Evolutionary conservation across 2,329 filamentous ascomycete species (phyloP), one percentile per base, ranked within the genome.

Genomic region (Metarhizium guizhouense): DNA sequence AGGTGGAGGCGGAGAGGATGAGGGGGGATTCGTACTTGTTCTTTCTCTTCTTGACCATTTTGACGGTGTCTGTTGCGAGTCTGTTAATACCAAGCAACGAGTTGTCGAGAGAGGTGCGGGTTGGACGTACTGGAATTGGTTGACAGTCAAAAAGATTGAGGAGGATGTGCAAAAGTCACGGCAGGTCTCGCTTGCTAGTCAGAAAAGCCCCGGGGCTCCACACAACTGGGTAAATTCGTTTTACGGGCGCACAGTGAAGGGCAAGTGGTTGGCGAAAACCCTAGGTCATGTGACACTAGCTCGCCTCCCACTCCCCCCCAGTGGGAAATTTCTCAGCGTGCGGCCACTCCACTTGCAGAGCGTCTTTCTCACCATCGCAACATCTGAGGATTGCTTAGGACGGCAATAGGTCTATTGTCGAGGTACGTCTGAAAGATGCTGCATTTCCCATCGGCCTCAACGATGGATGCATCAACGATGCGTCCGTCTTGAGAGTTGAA

Each of bases 11-110:
- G 43, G 11, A 14, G 43, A 30, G 20, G 40, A 5, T 6, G 14
- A 34, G 30, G 56, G 54, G 53, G 57, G 54, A 60, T 53, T 71
- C 77, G 68, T 76, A 82, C 80, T 85, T 85, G 76, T 80, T 82
- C 76, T 83, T 83, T 81, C 83, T 83, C 81, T 86, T 86, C 81
- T 86, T 86, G 72, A 84, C 82, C 83, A 86, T 85, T 67, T 76
- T 85, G 75, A 69, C 81, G 76, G 77, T 81, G 71, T 78, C 76
- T 79, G 69, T 60, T 57, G 65, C 64, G 67, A 64, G 62, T 66
- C 60, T 51, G 64, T 71, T 68, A 70, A 64, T 65, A 61, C 65
- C 63, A 65, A 58, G 59, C 51, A 60, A 64, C 36, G 40, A 47
- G 38, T 53, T 56, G 56, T 54, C 54, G 57, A 43, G 34, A 48